These are phyloP conservation scores for Thymus quinquecostatus DNA, from an alignment of 257 asterid genomes.

Conservation along the genomic window DNA sequence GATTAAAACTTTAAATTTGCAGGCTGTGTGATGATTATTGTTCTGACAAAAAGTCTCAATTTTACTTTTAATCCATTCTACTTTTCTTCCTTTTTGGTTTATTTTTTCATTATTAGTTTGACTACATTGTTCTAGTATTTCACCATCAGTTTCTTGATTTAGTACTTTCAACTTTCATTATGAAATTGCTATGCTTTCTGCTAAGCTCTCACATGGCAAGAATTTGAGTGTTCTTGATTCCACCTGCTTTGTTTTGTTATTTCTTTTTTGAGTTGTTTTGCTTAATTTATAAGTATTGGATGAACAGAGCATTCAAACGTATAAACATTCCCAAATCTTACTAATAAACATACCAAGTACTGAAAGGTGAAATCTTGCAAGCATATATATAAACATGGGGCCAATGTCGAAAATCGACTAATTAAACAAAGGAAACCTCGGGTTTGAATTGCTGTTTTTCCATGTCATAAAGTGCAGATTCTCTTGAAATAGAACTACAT, in stretches of 20 bases:
- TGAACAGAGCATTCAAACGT: background rate
- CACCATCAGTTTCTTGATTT: slow-evolving; percentile 24
- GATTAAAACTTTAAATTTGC: slow-evolving; percentile 12
- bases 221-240: background rate
- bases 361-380: background rate
- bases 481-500: slow-evolving; percentile 34
- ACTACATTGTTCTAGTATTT: slow-evolving; percentile 3
- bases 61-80: background rate
- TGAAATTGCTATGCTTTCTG: background rate
- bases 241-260: background rate
- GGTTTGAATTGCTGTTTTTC: slow-evolving; percentile 4
- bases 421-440: background rate
- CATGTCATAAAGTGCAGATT: slow-evolving; percentile 29
- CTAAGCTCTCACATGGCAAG: slow-evolving; percentile 19
- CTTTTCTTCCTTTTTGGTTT: background rate
- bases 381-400: background rate
- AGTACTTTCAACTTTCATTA: slow-evolving; percentile 2
- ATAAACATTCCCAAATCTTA: background rate
- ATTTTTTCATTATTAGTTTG: slow-evolving; percentile 17
- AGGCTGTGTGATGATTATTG: slow-evolving; percentile 38
- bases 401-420: background rate
- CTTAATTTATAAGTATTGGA: slow-evolving; percentile 11
- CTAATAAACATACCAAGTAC: background rate
- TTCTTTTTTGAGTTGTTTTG: background rate
- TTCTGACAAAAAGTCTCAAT: slow-evolving; percentile 1